phyloP scores from a whole-genome alignment of 257 asterid species.

The Lycium barbarum region DNA sequence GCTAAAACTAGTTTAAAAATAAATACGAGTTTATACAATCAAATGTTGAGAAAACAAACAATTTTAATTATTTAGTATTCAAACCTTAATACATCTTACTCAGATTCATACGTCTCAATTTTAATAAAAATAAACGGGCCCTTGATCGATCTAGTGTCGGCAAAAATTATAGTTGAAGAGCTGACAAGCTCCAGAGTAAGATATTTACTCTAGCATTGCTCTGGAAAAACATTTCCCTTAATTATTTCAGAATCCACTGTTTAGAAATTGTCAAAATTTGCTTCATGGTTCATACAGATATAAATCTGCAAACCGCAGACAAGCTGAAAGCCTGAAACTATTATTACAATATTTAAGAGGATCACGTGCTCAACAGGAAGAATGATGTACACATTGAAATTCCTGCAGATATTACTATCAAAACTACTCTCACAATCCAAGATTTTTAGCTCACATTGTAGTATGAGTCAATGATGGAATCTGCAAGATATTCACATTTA shows the following conservation, averaged over 20 bases:
- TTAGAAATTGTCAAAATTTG: background rate
- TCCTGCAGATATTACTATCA: conserved; percentile 22
- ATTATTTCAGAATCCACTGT: background rate
- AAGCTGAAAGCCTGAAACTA: background rate
- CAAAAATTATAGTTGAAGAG: background rate
- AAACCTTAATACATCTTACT: too few relatives aligned
- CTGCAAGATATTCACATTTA: conserved; percentile 94
- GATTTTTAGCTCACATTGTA: conserved; percentile 67
- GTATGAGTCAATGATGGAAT: conserved; percentile 90
- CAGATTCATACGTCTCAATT: too few relatives aligned
- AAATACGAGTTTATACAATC: too few relatives aligned
- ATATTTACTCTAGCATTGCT: background rate
- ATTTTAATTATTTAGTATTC: too few relatives aligned
- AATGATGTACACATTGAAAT: conserved; percentile 6
- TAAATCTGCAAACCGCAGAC: background rate
- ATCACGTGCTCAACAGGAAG: background rate
- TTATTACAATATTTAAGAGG: conserved; percentile 21
- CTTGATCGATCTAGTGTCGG: background rate
- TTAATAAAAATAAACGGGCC: background rate
- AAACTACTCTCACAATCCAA: background rate
- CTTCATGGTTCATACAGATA: background rate
- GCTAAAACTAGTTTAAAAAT: too few relatives aligned
- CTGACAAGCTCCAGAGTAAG: background rate
- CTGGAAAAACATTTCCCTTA: background rate
- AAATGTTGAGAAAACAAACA: too few relatives aligned